phyloP scores from a whole-genome alignment of 2,329 filamentous ascomycete genomes.

The Fusarium cicatricum region DNA sequence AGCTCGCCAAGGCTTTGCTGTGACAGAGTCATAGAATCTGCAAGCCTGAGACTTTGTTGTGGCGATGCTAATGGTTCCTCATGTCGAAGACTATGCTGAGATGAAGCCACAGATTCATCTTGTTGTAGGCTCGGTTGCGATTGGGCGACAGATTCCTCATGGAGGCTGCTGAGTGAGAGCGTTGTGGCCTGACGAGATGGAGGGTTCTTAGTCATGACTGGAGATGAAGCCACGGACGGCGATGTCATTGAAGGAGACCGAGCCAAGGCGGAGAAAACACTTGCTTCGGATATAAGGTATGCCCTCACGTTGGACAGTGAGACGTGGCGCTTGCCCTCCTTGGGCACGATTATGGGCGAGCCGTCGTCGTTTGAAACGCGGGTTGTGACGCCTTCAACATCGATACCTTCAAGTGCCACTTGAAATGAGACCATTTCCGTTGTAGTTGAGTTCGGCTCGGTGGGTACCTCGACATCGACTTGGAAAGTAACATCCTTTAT shows the following conservation, averaged over 20 bases:
- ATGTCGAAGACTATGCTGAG: slow-evolving; percentile 35
- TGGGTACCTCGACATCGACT: slow-evolving; percentile 67
- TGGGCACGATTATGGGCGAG: slow-evolving; percentile 53
- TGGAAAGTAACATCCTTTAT: slow-evolving; percentile 73
- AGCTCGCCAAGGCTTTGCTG: slow-evolving; percentile 40
- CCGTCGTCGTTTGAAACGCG: slow-evolving; percentile 43
- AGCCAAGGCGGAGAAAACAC: slow-evolving; percentile 68
- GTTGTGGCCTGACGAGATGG: slow-evolving; percentile 46
- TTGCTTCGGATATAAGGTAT: slow-evolving; percentile 72
- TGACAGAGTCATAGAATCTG: slow-evolving; percentile 34
- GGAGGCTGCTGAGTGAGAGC: slow-evolving; percentile 42
- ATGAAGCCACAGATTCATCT: slow-evolving; percentile 26
- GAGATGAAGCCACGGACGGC: slow-evolving; percentile 58
- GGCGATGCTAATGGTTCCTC: slow-evolving; percentile 7
- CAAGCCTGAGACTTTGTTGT: slow-evolving; percentile 15
- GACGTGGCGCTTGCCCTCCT: slow-evolving; percentile 71
- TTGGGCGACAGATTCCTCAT: slow-evolving; percentile 37
- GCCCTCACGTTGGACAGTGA: slow-evolving; percentile 70
- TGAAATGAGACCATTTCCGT: slow-evolving; percentile 69
- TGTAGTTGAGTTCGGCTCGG: slow-evolving; percentile 55
- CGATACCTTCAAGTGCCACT: slow-evolving; percentile 69
- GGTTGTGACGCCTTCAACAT: slow-evolving; percentile 71
- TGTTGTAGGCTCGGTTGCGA: slow-evolving; percentile 40
- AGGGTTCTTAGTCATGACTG: slow-evolving; percentile 53
- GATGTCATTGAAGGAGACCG: slow-evolving; percentile 62